Evolutionary conservation across 345 rosid species (phyloP).

Genomic region (Salix purpurea): DNA sequence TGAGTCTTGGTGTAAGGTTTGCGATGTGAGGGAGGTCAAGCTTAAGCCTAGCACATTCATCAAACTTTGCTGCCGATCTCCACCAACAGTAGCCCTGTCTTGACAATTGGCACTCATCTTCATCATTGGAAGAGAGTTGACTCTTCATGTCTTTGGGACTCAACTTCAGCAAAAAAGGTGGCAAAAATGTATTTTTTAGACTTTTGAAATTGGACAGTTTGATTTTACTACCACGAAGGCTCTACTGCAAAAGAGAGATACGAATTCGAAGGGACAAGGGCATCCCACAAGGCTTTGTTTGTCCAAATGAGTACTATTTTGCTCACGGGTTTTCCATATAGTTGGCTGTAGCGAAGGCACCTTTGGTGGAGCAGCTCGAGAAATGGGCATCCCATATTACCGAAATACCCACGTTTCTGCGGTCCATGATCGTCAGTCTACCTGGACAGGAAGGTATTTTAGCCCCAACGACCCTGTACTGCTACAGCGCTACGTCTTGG

Average conservation of each 20-base stretch:
- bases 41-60: slow-evolving; percentile 34
- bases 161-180: not conserved
- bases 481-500: not conserved
- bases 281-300: not conserved
- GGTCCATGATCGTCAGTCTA: not conserved
- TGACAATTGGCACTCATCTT: slow-evolving; percentile 30
- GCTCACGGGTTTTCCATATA: not conserved
- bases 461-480: not conserved
- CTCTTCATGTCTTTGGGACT: slow-evolving; percentile 28
- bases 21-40: slow-evolving; percentile 29
- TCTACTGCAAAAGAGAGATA: not conserved
- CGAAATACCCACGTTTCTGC: not conserved
- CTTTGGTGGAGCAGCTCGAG: not conserved
- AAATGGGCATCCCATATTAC: not conserved
- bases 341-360: not conserved
- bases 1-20: slow-evolving; percentile 39
- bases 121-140: slow-evolving; percentile 27
- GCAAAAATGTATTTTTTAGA: not conserved
- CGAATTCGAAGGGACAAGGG: not conserved
- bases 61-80: slow-evolving; percentile 44
- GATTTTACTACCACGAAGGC: not conserved
- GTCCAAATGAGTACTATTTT: not conserved
- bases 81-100: slow-evolving; percentile 39
- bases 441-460: not conserved
- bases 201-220: not conserved